A percentile compares a stretch with the other conserved stretches of the same genome.
Evolutionary conservation across 2,329 filamentous ascomycete species (phyloP).

Genomic region (Aureobasidium melanogenum): DNA sequence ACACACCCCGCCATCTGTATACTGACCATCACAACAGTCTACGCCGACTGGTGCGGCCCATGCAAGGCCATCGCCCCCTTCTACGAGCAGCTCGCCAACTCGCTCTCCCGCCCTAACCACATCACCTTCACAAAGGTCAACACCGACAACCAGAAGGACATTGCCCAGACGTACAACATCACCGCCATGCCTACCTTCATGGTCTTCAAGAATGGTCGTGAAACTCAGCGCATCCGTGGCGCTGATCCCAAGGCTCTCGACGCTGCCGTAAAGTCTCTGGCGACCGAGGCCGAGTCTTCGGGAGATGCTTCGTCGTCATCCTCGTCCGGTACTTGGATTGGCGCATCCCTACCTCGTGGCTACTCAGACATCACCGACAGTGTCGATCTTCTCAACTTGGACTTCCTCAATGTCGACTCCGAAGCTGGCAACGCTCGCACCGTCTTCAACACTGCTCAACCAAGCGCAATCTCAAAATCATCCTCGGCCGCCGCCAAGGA

Average conservation of each 20-base stretch:
- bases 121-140: conserved; percentile 86
- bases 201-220: conserved; percentile 43
- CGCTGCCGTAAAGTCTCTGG: conserved; percentile 61
- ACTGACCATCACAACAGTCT: conserved; percentile 49
- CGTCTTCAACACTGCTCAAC: conserved; percentile 63
- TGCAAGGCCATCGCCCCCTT: conserved; percentile 77
- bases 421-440: conserved; percentile 63
- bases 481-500: conserved; percentile 53
- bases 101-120: conserved; percentile 60
- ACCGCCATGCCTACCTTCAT: conserved; percentile 86
- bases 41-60: conserved; percentile 76
- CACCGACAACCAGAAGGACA: conserved; percentile 64
- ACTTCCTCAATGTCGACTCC: conserved; percentile 79
- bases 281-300: conserved; percentile 25
- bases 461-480: conserved; percentile 52
- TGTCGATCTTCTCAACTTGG: conserved; percentile 69
- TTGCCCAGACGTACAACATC: conserved; percentile 65
- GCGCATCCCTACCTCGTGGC: conserved; percentile 64
- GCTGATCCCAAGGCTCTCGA: conserved; percentile 64
- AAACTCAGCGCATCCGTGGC: conserved; percentile 41
- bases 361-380: conserved; percentile 78
- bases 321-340: conserved; percentile 55
- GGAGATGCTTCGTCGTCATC: conserved; percentile 29
- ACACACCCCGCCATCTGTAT: conserved; percentile 7
- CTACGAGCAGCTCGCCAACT: conserved; percentile 66